Evolutionary conservation across 768 basidiomycete species (phyloP).

Genomic region (Dioszegia crocea): DNA sequence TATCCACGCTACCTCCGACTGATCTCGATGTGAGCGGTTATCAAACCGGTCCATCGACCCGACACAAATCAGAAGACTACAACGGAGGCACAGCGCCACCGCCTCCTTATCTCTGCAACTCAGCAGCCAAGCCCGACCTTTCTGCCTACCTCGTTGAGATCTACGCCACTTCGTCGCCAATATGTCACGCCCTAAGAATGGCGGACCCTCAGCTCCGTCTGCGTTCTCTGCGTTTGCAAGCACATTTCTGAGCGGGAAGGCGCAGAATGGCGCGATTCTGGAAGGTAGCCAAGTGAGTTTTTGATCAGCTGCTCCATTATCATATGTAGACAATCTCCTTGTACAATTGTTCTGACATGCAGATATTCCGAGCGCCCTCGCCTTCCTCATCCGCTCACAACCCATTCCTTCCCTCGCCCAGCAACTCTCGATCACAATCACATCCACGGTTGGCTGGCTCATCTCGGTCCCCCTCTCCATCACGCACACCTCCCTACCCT

Average conservation of each 20-base stretch:
- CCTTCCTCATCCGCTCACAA: conserved; percentile 34
- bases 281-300: conserved; percentile 39
- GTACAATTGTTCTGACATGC: neutral
- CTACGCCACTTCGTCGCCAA: no score
- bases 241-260: conserved; percentile 29
- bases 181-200: neutral
- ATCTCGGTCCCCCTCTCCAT: conserved; percentile 29
- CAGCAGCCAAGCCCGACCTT: neutral
- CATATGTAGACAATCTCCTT: no score
- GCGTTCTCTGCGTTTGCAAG: conserved; percentile 41
- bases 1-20: no score
- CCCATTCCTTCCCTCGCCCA: conserved; percentile 38
- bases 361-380: conserved; percentile 38
- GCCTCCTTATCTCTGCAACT: neutral
- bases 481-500: conserved; percentile 36
- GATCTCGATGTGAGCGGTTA: no score
- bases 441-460: conserved; percentile 34
- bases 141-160: no score
- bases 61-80: no score
- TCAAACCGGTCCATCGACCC: no score
- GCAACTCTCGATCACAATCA: conserved; percentile 30
- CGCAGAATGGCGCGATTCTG: conserved; percentile 6
- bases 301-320: neutral
- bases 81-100: no score
- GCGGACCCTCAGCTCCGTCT: conserved; percentile 20